Base-by-base conservation (phyloP, 2,329 filamentous ascomycete species). In the Grosmannia serpens region DNA sequence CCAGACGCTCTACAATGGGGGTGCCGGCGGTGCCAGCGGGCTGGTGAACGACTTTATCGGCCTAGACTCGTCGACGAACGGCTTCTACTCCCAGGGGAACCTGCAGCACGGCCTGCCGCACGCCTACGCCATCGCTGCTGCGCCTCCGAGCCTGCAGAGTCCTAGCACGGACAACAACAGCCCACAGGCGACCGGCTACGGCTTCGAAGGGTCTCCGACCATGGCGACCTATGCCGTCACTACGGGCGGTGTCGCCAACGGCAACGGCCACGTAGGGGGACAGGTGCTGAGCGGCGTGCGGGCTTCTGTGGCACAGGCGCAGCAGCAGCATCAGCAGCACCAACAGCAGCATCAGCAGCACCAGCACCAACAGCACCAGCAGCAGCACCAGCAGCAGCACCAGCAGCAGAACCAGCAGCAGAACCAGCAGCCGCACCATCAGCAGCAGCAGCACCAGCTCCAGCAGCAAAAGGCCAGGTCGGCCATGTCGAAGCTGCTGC, bases 131-230 rank as follows among this genome's bases (percentile, higher is more conserved):
- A 83, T 86, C 63, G 80, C 81, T 9, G 80, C 81, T 41, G 81
- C 81, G 3, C 81, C 82, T n/a, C 78, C 76, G 27, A 84, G 81
- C 65, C 74, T 84, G 57, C 78, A 82, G 57, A 86, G 83, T 64
- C 83, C 83, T 5, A 84, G 82, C 64, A 86, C 83, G 47, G 83
- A 86, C 63, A 77, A 79, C 62, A 83, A 81, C 54, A 86, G 83
- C 64, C 83, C 83, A 20, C 80, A 83, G 65, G 71, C 77, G 33
- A 79, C 78, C 20, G 74, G 70, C 33, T 71, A 77, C 55, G 74
- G 72, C 15, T 80, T 83, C 65, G 83, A 85, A 44, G 77, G 76
- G 26, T 85, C 82, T 22, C 77, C 78, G 17, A 77, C 73, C 1
- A 68, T 72, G 38, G 68, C 72, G 3, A 69, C 64, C 15, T 75